Evolutionary conservation across 2,329 filamentous ascomycete species (phyloP).

Genomic region (Dendrostoma leiphaemia): DNA sequence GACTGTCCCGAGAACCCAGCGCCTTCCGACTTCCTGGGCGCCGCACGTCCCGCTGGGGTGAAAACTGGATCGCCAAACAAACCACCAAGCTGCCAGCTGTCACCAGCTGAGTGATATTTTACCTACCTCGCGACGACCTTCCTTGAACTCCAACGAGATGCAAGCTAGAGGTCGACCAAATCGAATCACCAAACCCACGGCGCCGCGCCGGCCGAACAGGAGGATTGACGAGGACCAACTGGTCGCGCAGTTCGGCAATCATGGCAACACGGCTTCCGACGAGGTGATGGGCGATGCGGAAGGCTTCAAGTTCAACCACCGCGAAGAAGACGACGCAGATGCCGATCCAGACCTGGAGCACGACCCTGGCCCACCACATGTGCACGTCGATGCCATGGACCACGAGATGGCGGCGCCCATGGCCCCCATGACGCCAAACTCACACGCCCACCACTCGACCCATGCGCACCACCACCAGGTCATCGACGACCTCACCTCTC

Average conservation of each 20-base stretch:
- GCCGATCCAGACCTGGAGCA: background rate
- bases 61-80: background rate
- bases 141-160: background rate
- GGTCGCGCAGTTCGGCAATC: slow-evolving; percentile 14
- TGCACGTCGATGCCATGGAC: slow-evolving; percentile 11
- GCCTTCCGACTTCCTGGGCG: too few relatives aligned
- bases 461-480: slow-evolving; percentile 7
- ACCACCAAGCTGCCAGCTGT: slow-evolving; percentile 9
- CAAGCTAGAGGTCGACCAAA: slow-evolving; percentile 7
- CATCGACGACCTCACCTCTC: slow-evolving; percentile 14
- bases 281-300: slow-evolving; percentile 12
- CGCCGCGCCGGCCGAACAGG: slow-evolving; percentile 9
- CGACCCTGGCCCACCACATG: background rate
- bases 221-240: slow-evolving; percentile 18
- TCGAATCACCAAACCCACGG: slow-evolving; percentile 11
- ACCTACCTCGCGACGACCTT: background rate
- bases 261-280: slow-evolving; percentile 6
- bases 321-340: slow-evolving; percentile 1
- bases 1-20: too few relatives aligned
- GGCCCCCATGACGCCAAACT: slow-evolving; percentile 16
- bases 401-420: slow-evolving; percentile 18
- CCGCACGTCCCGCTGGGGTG: too few relatives aligned
- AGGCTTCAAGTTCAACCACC: background rate
- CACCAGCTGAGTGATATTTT: slow-evolving; percentile 8
- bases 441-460: slow-evolving; percentile 7